These are phyloP conservation scores for Golubevia pallescens DNA, from an alignment of 1,284 basidiomycete species.

Conservation along the genomic window DNA sequence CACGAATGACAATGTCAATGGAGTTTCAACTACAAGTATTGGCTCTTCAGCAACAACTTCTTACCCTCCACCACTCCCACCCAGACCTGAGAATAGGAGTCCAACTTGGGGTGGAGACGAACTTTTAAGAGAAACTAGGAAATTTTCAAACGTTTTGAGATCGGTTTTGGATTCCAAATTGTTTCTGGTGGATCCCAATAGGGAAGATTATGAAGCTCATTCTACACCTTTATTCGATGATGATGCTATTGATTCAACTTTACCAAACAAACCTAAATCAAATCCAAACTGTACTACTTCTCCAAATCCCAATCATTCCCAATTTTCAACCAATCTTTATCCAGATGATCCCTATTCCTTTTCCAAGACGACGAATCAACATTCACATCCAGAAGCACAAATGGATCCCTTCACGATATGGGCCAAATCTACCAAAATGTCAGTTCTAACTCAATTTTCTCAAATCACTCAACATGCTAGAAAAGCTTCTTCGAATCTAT, in stretches of 20 bases:
- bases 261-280: slow-evolving; percentile 4
- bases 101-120: slow-evolving; percentile 70
- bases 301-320: background rate
- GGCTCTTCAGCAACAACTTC: slow-evolving; percentile 4
- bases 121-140: slow-evolving; percentile 65
- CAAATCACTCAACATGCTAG: slow-evolving; percentile 52
- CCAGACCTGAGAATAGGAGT: background rate
- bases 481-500: slow-evolving; percentile 38
- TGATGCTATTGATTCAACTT: slow-evolving; percentile 48
- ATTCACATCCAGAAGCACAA: background rate
- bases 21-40: no score
- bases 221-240: slow-evolving; percentile 63
- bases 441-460: slow-evolving; percentile 49
- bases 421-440: slow-evolving; percentile 52
- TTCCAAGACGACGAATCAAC: background rate
- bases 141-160: slow-evolving; percentile 38
- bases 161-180: slow-evolving; percentile 37
- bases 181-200: slow-evolving; percentile 89
- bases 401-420: slow-evolving; percentile 43
- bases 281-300: background rate
- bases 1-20: no score
- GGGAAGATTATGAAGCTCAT: slow-evolving; percentile 86
- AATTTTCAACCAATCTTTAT: slow-evolving; percentile 20
- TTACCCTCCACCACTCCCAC: slow-evolving; percentile 15
- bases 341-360: background rate